A percentile compares a stretch with the other conserved stretches of the same genome.
Evolutionary conservation across 2,329 filamentous ascomycete species (phyloP).

Genomic region (Ramularia collo-cygni): DNA sequence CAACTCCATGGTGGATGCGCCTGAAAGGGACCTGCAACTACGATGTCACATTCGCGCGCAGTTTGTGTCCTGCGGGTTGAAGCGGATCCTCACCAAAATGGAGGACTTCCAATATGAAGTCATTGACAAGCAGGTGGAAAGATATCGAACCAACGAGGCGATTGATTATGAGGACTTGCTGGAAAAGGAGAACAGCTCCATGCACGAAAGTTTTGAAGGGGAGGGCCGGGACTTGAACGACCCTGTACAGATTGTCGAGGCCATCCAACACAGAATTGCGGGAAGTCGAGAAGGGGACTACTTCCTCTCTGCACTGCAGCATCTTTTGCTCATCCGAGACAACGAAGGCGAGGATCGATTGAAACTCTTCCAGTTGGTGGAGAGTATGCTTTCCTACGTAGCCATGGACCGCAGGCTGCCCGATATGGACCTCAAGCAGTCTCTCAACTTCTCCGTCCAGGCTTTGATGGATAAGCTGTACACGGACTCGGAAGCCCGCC

Average conservation of each 20-base stretch:
- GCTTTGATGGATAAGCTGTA: slow-evolving; percentile 91
- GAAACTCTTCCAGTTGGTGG: slow-evolving; percentile 94
- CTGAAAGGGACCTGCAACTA: slow-evolving; percentile 80
- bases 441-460: slow-evolving; percentile 94
- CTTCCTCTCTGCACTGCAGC: slow-evolving; percentile 90
- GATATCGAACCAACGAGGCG: slow-evolving; percentile 85
- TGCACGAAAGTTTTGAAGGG: slow-evolving; percentile 78
- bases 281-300: slow-evolving; percentile 88
- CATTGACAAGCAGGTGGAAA: slow-evolving; percentile 96
- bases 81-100: slow-evolving; percentile 92
- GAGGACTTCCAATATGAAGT: slow-evolving; percentile 96
- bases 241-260: slow-evolving; percentile 86
- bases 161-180: slow-evolving; percentile 98
- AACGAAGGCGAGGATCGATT: slow-evolving; percentile 87
- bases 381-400: slow-evolving; percentile 98
- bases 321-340: slow-evolving; percentile 85
- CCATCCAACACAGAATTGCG: slow-evolving; percentile 76
- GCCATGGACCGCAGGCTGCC: slow-evolving; percentile 94
- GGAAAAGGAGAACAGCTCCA: slow-evolving; percentile 81
- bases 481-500: slow-evolving; percentile 89
- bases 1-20: slow-evolving; percentile 93
- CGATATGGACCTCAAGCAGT: slow-evolving; percentile 97
- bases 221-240: slow-evolving; percentile 90
- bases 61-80: slow-evolving; percentile 92
- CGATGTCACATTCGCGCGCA: slow-evolving; percentile 92